phyloP scores from a whole-genome alignment of 78 protist genomes.

The Guillardia theta region DNA sequence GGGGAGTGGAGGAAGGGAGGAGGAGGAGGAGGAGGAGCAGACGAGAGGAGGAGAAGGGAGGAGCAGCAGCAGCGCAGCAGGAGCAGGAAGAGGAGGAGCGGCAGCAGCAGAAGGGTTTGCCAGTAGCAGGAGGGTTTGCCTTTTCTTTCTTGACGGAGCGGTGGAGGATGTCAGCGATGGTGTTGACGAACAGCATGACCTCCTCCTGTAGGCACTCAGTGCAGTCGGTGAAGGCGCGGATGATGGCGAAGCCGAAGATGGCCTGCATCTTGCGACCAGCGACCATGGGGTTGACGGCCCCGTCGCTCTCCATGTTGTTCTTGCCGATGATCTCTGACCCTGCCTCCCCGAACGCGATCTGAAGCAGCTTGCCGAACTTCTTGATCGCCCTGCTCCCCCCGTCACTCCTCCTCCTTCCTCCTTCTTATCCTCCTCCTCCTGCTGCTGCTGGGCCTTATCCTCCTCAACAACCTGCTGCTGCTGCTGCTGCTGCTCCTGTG shows the following conservation, averaged over 20 bases:
- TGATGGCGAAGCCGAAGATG: background rate
- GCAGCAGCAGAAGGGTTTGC: background rate
- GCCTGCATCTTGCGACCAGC: background rate
- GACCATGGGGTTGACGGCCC: background rate
- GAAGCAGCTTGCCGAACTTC: background rate
- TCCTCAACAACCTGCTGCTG: no score
- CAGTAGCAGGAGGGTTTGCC: background rate
- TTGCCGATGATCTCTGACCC: slow-evolving; percentile 22
- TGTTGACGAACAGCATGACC: slow-evolving; percentile 6
- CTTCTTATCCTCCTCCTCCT: background rate
- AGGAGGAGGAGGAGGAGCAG: no score
- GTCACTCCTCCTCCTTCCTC: background rate
- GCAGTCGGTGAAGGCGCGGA: background rate
- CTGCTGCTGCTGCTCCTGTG: background rate
- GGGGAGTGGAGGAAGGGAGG: no score
- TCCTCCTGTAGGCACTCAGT: background rate
- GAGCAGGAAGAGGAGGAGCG: background rate
- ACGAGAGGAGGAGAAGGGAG: no score
- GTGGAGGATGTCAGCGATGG: slow-evolving; percentile 22
- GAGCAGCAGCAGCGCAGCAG: background rate
- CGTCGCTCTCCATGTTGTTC: background rate
- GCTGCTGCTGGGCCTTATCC: background rate
- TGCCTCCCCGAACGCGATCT: slow-evolving; percentile 30
- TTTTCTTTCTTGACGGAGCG: background rate
- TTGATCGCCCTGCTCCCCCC: background rate